phyloP scores from a whole-genome alignment of 1,139 yeast genomes.

The Yamadazyma pseudoaaseri region DNA sequence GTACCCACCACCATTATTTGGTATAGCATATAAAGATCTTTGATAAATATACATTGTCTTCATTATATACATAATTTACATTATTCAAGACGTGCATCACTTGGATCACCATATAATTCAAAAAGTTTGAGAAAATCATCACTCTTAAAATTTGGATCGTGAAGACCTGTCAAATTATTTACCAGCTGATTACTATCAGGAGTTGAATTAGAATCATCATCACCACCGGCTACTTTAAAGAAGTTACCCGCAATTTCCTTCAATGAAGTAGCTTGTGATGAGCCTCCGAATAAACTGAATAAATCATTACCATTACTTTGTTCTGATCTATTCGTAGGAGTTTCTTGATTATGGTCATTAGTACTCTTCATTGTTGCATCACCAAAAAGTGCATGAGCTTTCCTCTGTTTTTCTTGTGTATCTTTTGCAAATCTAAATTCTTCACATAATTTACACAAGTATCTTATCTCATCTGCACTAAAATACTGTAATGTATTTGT shows the following conservation, averaged over 20 bases:
- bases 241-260: slow-evolving; percentile 7
- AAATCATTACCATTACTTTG: not conserved
- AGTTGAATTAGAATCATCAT: not conserved
- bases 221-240: slow-evolving; percentile 5
- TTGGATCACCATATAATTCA: slow-evolving; percentile 37
- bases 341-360: not conserved
- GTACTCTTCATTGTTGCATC: not conserved
- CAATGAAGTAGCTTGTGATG: slow-evolving; percentile 7
- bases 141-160: slow-evolving; percentile 17
- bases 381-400: slow-evolving; percentile 7
- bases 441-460: slow-evolving; percentile 38
- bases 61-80: not conserved
- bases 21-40: slow-evolving; percentile 11
- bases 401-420: slow-evolving; percentile 24
- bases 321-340: not conserved
- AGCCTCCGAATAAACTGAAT: not conserved
- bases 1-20: slow-evolving; percentile 14
- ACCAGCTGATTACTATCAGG: slow-evolving; percentile 1
- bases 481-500: slow-evolving; percentile 43
- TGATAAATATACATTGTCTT: not conserved
- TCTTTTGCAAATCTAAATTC: slow-evolving; percentile 43
- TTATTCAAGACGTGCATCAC: slow-evolving; percentile 13
- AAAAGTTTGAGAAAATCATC: slow-evolving; percentile 41
- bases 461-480: slow-evolving; percentile 34
- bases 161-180: slow-evolving; percentile 5